These are phyloP conservation scores for Tribonema minus DNA, from an alignment of 108 stramenopile genomes.

Conservation along the genomic window DNA sequence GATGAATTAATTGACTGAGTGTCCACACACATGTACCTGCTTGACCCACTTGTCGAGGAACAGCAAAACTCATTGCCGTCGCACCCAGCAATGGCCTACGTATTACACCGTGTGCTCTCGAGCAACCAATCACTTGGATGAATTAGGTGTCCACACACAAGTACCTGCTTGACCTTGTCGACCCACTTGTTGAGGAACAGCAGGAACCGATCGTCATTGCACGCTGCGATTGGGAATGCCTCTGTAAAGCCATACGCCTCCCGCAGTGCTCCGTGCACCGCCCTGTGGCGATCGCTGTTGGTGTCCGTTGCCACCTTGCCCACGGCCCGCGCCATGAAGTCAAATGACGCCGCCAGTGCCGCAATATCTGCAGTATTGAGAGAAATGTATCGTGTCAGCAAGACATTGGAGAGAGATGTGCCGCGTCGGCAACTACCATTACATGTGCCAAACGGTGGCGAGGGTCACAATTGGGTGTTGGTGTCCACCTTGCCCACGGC, in stretches of 20 bases:
- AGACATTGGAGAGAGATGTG: too few species aligned
- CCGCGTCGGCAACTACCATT: too few species aligned
- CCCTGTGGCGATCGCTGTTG: neutral
- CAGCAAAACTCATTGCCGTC: neutral
- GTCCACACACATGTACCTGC: neutral
- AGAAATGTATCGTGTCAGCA: neutral
- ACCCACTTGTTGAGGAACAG: neutral
- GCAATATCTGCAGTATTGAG: conserved; percentile 18
- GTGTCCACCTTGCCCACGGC: conserved; percentile 17
- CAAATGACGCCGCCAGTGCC: conserved; percentile 21
- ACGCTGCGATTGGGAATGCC: neutral
- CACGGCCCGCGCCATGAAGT: conserved; percentile 17
- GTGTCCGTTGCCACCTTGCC: neutral
- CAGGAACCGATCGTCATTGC: neutral
- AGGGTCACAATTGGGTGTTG: too few species aligned
- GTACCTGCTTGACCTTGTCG: neutral
- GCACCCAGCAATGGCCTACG: neutral
- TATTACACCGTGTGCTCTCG: too few species aligned
- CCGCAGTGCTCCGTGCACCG: neutral
- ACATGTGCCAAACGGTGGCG: too few species aligned
- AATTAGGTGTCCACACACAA: too few species aligned
- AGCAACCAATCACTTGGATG: too few species aligned
- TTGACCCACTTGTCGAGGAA: neutral
- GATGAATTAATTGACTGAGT: neutral
- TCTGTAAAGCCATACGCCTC: neutral